These are phyloP conservation scores for Paracorniculantispora psalliotae DNA, from an alignment of 2,329 filamentous ascomycete species.

Conservation along the genomic window DNA sequence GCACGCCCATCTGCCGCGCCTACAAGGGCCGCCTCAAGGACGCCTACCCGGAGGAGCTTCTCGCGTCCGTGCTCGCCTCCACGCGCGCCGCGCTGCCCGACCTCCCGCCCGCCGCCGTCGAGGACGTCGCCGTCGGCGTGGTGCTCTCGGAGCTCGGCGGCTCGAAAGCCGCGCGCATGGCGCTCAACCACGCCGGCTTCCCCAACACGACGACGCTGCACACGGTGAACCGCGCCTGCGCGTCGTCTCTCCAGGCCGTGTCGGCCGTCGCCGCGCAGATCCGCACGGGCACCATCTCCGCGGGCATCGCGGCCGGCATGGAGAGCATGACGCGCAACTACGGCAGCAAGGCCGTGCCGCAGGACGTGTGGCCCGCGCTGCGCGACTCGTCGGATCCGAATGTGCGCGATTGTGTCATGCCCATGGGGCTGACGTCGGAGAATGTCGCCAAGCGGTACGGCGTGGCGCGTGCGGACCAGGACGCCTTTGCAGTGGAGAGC, in stretches of 20 bases:
- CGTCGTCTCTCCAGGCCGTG: slow-evolving; percentile 71
- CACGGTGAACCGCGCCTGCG: slow-evolving; percentile 86
- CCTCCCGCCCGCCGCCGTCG: slow-evolving; percentile 53
- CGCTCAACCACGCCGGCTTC: slow-evolving; percentile 77
- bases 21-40: slow-evolving; percentile 82
- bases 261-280: slow-evolving; percentile 71
- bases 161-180: slow-evolving; percentile 86
- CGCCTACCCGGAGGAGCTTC: slow-evolving; percentile 85
- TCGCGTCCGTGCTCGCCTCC: slow-evolving; percentile 54
- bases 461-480: slow-evolving; percentile 70
- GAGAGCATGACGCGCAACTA: slow-evolving; percentile 97
- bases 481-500: slow-evolving; percentile 71
- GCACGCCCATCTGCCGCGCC: slow-evolving; percentile 79
- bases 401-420: slow-evolving; percentile 83
- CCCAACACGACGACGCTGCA: slow-evolving; percentile 69
- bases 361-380: slow-evolving; percentile 71
- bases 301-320: slow-evolving; percentile 83
- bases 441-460: slow-evolving; percentile 78
- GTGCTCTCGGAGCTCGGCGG: slow-evolving; percentile 89
- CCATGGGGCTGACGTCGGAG: slow-evolving; percentile 86
- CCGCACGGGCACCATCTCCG: slow-evolving; percentile 64
- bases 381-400: slow-evolving; percentile 60
- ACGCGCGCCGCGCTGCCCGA: slow-evolving; percentile 59
- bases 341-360: slow-evolving; percentile 76
- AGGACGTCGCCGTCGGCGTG: slow-evolving; percentile 82